Conservation (phyloP, 1,284 basidiomycete species). For the Rhizoctonia solani region DNA sequence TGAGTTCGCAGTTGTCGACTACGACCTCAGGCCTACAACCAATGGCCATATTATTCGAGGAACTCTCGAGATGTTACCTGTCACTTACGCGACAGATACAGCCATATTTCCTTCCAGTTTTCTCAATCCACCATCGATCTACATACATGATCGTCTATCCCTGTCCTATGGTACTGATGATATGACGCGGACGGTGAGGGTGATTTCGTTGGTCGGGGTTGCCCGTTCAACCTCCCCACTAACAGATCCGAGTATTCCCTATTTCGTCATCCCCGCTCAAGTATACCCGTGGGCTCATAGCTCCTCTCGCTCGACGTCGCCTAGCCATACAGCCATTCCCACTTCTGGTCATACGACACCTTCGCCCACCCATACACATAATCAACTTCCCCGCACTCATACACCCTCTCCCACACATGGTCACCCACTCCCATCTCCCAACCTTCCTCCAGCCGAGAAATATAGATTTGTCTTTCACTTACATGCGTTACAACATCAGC, state of each 20-base stretch:
- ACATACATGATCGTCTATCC: neutral
- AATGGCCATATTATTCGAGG: neutral
- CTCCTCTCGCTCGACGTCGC: neutral
- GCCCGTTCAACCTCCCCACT: neutral
- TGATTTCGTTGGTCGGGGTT: conserved; percentile 17
- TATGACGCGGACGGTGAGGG: neutral
- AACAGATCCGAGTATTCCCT: neutral
- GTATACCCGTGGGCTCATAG: neutral
- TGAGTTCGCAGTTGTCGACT: neutral
- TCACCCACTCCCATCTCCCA: neutral
- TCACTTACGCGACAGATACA: conserved; percentile 24
- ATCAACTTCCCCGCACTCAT: neutral
- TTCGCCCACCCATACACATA: neutral
- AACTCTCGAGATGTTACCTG: neutral
- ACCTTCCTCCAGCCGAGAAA: neutral
- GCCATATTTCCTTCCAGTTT: conserved; percentile 6
- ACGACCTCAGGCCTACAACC: neutral
- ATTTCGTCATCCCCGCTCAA: neutral
- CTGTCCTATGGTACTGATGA: neutral
- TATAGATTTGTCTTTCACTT: conserved; percentile 18
- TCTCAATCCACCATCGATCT: neutral
- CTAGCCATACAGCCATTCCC: neutral
- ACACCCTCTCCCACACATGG: neutral
- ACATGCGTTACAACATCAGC: conserved; percentile 9
- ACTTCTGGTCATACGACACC: neutral